Conservation (phyloP, 371 early-diverging fungal genomes). For the Syncephalastrum racemosum region DNA sequence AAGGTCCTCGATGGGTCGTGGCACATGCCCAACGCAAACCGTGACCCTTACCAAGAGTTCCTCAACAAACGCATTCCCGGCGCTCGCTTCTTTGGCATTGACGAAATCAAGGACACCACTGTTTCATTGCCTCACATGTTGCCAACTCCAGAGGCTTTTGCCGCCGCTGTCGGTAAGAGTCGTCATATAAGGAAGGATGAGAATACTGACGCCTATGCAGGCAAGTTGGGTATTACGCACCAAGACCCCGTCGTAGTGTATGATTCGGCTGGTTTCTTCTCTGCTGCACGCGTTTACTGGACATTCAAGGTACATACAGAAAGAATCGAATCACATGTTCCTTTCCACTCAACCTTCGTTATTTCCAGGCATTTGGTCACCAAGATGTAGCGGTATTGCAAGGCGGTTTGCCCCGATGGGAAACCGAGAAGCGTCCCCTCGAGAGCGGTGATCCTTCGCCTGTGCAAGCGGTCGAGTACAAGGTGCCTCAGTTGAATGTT, state of each 20-base stretch:
- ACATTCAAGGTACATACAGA: conserved; percentile 63
- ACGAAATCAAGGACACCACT: conserved; percentile 66
- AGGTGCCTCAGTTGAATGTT: conserved; percentile 37
- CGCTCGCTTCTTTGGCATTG: conserved; percentile 79
- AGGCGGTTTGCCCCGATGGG: conserved; percentile 88
- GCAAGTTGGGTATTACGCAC: conserved; percentile 67
- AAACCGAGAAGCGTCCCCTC: conserved; percentile 45
- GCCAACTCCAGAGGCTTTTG: conserved; percentile 63
- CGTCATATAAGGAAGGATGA: not conserved
- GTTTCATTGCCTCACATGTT: conserved; percentile 79
- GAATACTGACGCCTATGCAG: conserved; percentile 18
- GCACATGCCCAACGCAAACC: conserved; percentile 78
- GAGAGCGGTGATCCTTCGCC: conserved; percentile 21
- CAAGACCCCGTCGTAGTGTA: conserved; percentile 78
- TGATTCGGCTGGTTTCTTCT: conserved; percentile 68
- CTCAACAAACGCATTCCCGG: conserved; percentile 50
- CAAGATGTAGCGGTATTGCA: conserved; percentile 80
- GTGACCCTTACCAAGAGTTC: conserved; percentile 72
- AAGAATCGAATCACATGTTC: not conserved
- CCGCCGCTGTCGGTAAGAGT: conserved; percentile 54
- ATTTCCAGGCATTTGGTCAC: conserved; percentile 78
- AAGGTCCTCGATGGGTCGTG: conserved; percentile 88
- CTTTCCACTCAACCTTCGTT: not conserved
- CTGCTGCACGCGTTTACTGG: conserved; percentile 82
- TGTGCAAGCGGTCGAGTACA: conserved; percentile 34